Base-by-base conservation (phyloP, 306 rosid genomes). In the Quercus gilva region DNA sequence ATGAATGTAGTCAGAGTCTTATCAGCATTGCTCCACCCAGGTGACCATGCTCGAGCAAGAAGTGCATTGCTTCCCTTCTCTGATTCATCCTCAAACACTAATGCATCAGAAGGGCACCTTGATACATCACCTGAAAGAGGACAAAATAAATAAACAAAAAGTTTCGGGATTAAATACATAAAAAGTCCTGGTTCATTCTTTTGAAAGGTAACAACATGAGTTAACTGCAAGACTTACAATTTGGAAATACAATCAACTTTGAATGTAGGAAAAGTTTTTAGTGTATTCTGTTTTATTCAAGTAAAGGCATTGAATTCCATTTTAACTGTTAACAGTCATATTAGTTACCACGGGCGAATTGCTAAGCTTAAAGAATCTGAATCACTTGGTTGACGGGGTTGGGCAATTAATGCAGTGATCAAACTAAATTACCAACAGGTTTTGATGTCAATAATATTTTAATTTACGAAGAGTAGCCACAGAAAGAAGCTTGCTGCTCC, bases 51-150 rank as follows among this genome's bases (percentile, higher is more conserved):
- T 85, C 99, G 86, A 73, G 98, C 92, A 18, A 96, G 98, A 83
- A 96, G 97, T 0, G 99, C 99, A 59, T 96, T 96, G 85, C 99
- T 96, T 82, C 97, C 97, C 79, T 93, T 96, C 90, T 96, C 99
- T 33, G 67, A 87, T 73, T 96, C 99, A 60, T 93, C 98, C 88
- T 96, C 99, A 80, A 93, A 89, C 75, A 88, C 79, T 78, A 93
- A 77, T 19, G 86, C 74, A 80, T 93, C 94, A 67, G 81, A 57
- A 56, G 82, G 80, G 55, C 88, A 93, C 88, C 91, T 88, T 4
- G 94, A 93, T 74, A 76, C 86, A 77, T 93, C 94, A 79, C 97
- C 98, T 93, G 91, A 77, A 84, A 75, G 41, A 35, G 41, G 11
- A 49, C 35, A 28, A 71, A 71, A 56, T 35, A 26, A 63, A 76